Evolutionary conservation across 345 rosid genomes (phyloP).

Genomic region (Conringia planisiliqua): DNA sequence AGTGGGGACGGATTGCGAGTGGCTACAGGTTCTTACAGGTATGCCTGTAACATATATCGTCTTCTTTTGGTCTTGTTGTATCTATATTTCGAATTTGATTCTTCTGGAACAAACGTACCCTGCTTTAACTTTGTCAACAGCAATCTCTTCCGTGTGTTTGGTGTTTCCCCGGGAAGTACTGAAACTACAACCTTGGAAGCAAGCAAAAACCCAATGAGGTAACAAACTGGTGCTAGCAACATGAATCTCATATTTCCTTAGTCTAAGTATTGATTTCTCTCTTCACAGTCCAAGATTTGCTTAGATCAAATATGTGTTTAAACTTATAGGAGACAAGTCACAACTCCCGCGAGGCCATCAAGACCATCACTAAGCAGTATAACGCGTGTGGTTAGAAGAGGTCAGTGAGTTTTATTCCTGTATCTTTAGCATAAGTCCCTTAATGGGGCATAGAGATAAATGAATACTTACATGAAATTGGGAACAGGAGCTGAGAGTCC

Average conservation of each 20-base stretch:
- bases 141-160: slow-evolving; percentile 93
- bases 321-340: slow-evolving; percentile 67
- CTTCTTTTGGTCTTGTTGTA: not conserved
- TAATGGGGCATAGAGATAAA: not conserved
- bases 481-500: slow-evolving; percentile 45
- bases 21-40: slow-evolving; percentile 98
- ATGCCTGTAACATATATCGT: not conserved
- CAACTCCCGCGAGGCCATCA: slow-evolving; percentile 73
- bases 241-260: not conserved
- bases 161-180: slow-evolving; percentile 63
- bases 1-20: slow-evolving; percentile 91
- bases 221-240: not conserved
- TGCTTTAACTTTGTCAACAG: slow-evolving; percentile 34
- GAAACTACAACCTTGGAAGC: slow-evolving; percentile 94
- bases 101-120: not conserved
- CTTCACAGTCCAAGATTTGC: too few relatives aligned
- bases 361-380: slow-evolving; percentile 84
- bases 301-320: not conserved
- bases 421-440: not conserved
- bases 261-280: not conserved
- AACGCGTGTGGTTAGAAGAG: slow-evolving; percentile 88
- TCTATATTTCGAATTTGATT: not conserved
- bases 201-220: slow-evolving; percentile 99
- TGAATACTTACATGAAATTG: not conserved
- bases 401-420: slow-evolving; percentile 37